Percentiles rank a stretch among this genome's conserved stretches.
These are phyloP conservation scores for Handroanthus guayacan DNA, from an alignment of 257 asterid genomes.

Conservation along the genomic window DNA sequence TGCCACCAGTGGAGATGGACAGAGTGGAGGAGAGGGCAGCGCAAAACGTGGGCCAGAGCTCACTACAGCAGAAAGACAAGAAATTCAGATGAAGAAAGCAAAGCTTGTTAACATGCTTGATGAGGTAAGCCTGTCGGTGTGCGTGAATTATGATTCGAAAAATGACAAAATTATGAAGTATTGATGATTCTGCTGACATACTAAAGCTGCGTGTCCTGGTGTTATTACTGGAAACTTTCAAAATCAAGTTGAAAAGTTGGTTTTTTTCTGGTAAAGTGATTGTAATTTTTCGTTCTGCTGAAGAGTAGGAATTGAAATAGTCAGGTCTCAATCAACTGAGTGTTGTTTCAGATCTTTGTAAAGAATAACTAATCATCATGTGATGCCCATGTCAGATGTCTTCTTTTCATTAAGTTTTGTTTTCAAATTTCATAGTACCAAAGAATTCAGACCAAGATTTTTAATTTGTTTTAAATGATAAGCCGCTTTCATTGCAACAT, in stretches of 20 bases:
- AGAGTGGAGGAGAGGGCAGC: slow-evolving; percentile 49
- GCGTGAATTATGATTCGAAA: background rate
- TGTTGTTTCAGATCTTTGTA: slow-evolving; percentile 7
- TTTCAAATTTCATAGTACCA: slow-evolving; percentile 26
- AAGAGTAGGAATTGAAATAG: slow-evolving; percentile 1
- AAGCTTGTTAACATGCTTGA: slow-evolving; percentile 98
- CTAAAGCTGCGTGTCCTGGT: slow-evolving; percentile 3
- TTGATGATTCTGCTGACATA: slow-evolving; percentile 32
- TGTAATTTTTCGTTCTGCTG: background rate
- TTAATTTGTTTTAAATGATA: background rate
- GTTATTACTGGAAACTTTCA: slow-evolving; percentile 29
- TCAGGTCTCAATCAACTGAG: slow-evolving; percentile 23
- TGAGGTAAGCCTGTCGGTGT: slow-evolving; percentile 65
- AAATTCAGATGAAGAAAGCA: slow-evolving; percentile 96
- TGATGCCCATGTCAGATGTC: slow-evolving; percentile 34
- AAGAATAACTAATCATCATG: slow-evolving; percentile 35
- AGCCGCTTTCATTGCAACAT: background rate
- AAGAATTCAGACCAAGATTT: background rate
- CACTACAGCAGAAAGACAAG: slow-evolving; percentile 83
- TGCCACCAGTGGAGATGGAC: slow-evolving; percentile 40
- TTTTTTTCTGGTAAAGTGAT: slow-evolving; percentile 5
- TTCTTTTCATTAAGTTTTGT: slow-evolving; percentile 37
- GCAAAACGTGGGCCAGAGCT: slow-evolving; percentile 66
- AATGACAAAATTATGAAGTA: slow-evolving; percentile 31
- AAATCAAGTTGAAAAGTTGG: background rate